Conservation (phyloP, 306 rosid genomes). For the Pyrus communis region DNA sequence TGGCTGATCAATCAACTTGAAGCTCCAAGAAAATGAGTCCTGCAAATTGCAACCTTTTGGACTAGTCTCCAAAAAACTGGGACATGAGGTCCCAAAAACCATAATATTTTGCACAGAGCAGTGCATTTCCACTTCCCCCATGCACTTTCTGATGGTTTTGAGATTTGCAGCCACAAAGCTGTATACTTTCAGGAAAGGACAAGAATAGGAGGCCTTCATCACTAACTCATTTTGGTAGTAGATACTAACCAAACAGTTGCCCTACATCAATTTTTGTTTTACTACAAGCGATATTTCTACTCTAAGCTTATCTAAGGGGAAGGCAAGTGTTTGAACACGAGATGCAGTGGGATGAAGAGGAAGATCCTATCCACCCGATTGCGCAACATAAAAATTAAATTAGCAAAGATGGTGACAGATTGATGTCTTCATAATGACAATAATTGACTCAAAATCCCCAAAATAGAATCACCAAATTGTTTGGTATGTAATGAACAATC, state of each 20-base stretch:
- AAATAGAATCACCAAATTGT: background rate
- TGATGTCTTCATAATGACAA: constrained; percentile 15
- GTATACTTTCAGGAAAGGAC: background rate
- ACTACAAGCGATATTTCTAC: background rate
- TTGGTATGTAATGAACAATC: background rate
- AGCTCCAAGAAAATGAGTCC: background rate
- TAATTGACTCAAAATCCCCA: background rate
- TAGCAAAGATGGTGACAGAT: background rate
- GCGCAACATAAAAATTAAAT: background rate
- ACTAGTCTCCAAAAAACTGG: background rate
- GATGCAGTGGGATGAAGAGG: background rate
- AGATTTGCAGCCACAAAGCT: background rate
- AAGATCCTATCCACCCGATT: background rate
- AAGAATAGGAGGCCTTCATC: background rate
- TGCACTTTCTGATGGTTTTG: background rate
- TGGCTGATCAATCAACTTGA: background rate
- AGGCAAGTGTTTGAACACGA: background rate
- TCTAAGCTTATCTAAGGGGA: background rate
- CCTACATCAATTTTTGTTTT: background rate
- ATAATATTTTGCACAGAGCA: background rate
- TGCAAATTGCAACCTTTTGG: background rate
- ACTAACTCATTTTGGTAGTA: background rate
- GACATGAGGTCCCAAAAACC: background rate
- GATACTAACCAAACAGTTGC: background rate
- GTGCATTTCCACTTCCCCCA: background rate